Base-by-base conservation (phyloP, 176 grass and related monocot species). In the Thalia dealbata region DNA sequence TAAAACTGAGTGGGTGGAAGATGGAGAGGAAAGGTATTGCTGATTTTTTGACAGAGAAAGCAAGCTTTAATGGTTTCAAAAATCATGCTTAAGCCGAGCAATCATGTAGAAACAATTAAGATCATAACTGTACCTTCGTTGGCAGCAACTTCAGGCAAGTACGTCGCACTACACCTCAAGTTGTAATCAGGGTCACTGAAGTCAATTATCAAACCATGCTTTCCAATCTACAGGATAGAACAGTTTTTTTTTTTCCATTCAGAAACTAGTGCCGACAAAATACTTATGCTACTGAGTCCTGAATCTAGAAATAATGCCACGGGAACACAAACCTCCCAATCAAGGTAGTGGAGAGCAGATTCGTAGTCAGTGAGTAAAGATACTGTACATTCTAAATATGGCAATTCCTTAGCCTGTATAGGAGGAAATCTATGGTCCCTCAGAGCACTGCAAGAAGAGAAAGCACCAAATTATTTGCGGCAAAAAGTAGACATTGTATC, bases 201-300 rank as follows among this genome's bases (percentile, higher is more conserved):
- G 82, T 99, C 95, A 82, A 99, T 95, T 74, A 95, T 89, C 67
- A 99, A 87, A 12, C 95, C 95, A 89, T 99, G 95, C 86, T 86
- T 95, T 63, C 95, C 95, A 73, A 95, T 84, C 95, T 99, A 16
- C 35, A 68, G 38, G 65, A 68, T 22, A 22, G 16, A 56, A 8
- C 54, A 56, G 1, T n/a, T 7, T 8, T 56, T n/a, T 38, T 38
- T 38, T 38, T n/a, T n/a, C n/a, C n/a, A n/a, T n/a, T 14, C 54
- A 56, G 6, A 19, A 0, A 16, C 54, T 56, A 56, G 18, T 56
- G 54, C 21, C 21, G 21, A n/a, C 32, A 56, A 19, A 56, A n/a
- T n/a, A 56, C 0, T 6, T 22, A 56, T 22, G 32, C 24, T 63
- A 58, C 14, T 58, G 54, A 1, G 16, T 23, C 27, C 7, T 35